These are phyloP conservation scores for Globisporangium ultimum DNA, from an alignment of 352 stramenopile genomes.

Conservation along the genomic window DNA sequence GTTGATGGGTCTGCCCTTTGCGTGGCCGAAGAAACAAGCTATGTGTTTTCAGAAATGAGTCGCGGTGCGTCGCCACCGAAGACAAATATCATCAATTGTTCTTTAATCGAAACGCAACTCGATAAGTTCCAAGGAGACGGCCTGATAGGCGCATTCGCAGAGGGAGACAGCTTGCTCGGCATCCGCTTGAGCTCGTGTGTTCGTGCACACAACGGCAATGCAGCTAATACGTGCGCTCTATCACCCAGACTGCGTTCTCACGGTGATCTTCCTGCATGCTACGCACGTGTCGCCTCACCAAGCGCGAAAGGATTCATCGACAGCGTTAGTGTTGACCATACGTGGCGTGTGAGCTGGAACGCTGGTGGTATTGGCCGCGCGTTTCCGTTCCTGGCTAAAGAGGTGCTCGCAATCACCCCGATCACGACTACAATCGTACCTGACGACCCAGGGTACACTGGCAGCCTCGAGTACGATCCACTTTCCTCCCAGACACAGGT, in stretches of 20 bases:
- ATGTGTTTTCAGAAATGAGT: background rate
- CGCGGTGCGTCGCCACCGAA: background rate
- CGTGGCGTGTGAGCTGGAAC: background rate
- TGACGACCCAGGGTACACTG: conserved; percentile 13
- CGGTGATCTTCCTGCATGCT: background rate
- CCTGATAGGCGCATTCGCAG: conserved; percentile 4
- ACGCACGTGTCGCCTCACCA: conserved; percentile 1
- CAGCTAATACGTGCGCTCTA: too few species aligned
- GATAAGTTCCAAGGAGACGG: background rate
- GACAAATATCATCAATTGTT: conserved; percentile 3
- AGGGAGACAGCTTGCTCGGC: conserved; percentile 2
- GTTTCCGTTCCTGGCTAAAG: background rate
- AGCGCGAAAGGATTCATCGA: conserved; percentile 5
- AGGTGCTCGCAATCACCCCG: background rate
- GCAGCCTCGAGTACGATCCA: conserved; percentile 15
- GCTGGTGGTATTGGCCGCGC: background rate
- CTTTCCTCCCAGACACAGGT: conserved; percentile 14
- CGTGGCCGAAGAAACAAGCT: background rate
- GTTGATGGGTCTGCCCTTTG: background rate
- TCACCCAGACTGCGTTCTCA: too few species aligned
- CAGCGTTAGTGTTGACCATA: conserved; percentile 3
- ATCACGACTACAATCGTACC: background rate
- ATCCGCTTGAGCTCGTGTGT: background rate
- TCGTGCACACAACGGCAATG: too few species aligned
- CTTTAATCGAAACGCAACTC: background rate